Conservation (phyloP, 495 filamentous ascomycete species). For the Glutinoglossum americanum region DNA sequence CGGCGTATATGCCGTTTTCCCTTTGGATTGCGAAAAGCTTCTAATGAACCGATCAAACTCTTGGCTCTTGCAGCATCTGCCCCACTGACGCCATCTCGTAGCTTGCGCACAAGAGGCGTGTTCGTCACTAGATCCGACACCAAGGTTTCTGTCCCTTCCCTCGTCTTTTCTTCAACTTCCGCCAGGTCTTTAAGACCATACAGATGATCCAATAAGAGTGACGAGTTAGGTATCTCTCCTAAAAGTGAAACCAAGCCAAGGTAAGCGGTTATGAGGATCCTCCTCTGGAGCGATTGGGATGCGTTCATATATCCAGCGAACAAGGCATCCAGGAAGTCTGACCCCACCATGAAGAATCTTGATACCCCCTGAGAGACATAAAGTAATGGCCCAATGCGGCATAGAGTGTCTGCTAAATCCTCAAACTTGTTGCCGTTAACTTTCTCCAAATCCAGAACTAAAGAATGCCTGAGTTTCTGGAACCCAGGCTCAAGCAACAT, state of each 20-base stretch:
- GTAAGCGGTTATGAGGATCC: constrained; percentile 48
- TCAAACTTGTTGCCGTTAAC: constrained; percentile 10
- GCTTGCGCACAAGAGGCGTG: constrained; percentile 26
- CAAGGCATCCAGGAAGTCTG: constrained; percentile 66
- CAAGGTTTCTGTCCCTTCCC: constrained; percentile 20
- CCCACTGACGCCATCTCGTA: constrained; percentile 13
- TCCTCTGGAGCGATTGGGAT: constrained; percentile 33
- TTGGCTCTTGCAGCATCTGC: constrained; percentile 27
- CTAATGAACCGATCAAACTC: constrained; percentile 33
- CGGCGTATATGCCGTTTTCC: constrained; percentile 25
- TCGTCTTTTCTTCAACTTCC: constrained; percentile 21
- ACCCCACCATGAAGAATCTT: constrained; percentile 53
- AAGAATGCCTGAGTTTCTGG: constrained; percentile 23
- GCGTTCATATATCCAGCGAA: constrained; percentile 38
- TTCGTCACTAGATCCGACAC: constrained; percentile 40
- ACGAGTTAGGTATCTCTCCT: constrained; percentile 39
- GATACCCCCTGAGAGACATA: constrained; percentile 29
- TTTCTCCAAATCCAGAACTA: constrained; percentile 30
- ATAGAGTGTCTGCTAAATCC: constrained; percentile 23
- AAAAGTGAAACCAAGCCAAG: constrained; percentile 46
- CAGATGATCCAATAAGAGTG: constrained; percentile 55
- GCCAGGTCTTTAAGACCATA: constrained; percentile 55
- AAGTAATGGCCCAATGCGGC: constrained; percentile 26
- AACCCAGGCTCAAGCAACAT: constrained; percentile 21
- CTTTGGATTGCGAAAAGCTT: constrained; percentile 21